Evolutionary conservation across 352 stramenopile species (phyloP), one percentile per base, ranked within the genome.

Genomic region (Globisporangium irregulare): DNA sequence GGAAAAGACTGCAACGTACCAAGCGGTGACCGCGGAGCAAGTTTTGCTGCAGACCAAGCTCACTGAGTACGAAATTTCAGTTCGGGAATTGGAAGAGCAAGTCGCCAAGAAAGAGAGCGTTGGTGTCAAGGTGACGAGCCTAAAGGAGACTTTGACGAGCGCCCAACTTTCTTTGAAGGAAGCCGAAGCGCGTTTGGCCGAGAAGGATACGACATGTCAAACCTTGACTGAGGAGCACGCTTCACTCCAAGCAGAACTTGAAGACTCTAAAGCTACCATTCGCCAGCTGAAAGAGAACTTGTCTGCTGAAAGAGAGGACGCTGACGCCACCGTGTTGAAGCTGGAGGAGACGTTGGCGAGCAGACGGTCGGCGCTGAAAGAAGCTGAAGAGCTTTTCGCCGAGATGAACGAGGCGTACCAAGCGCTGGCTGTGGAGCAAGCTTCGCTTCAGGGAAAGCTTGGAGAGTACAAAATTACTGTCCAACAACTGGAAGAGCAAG

Each of bases 71-170:
- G 15, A 51, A 32, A 29, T 5, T 1, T n/a, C 38, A 0, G 58
- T 68, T 8, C 20, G 51, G 8, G 59, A 63, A 46, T 48, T 73
- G n/a, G 67, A 78, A 27, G 61, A 58, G 18, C 54, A 69, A 20
- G 58, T 61, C 2, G 57, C 57, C 0, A 57, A 68, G 60, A 62
- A 68, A 10, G 66, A 67, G 48, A 66, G 59, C 20, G 59, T 57
- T 20, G 65, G 43, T 15, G 22, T 10, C 46, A 55, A 29, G 27
- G 56, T 59, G 20, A 32, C 25, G 65, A 60, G 15, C 14, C 48
- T 55, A 50, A 69, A 38, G 27, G 22, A 62, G 6, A 25, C 41
- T 8, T 54, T 74, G 25, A 22, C 41, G n/a, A 57, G 3, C 14
- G 24, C 38, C 2, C 24, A 59, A 29, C 22, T 73, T 9, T 54